These are phyloP conservation scores for Monilinia laxa DNA, from an alignment of 2,329 filamentous ascomycete genomes.

Conservation along the genomic window DNA sequence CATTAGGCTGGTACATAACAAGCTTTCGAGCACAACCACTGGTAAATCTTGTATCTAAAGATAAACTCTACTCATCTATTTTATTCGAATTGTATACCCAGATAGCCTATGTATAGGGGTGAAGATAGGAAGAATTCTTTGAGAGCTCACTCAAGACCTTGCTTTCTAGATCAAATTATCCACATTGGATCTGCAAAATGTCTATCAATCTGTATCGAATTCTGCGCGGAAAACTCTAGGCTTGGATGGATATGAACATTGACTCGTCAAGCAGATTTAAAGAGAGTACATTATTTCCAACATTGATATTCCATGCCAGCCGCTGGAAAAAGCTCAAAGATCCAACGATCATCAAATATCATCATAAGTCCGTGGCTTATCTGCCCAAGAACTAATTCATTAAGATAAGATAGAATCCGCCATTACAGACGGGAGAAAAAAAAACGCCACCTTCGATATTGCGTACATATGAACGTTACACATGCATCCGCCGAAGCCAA, in stretches of 20 bases:
- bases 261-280: not conserved
- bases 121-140: too few species aligned
- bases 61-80: too few species aligned
- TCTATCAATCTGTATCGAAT: not conserved
- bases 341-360: not conserved
- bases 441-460: not conserved
- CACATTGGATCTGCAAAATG: not conserved
- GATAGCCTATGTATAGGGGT: too few species aligned
- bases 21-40: not conserved
- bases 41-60: not conserved
- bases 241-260: not conserved
- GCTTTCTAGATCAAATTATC: not conserved
- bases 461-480: not conserved
- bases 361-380: not conserved
- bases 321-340: not conserved
- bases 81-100: too few species aligned
- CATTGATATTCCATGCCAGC: not conserved
- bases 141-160: not conserved
- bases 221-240: not conserved
- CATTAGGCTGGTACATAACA: not conserved
- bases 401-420: not conserved
- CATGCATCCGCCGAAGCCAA: not conserved
- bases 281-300: not conserved
- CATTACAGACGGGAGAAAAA: not conserved
- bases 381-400: too few species aligned